Conservation (phyloP, 768 basidiomycete genomes). For the Termitomyces sp. region DNA sequence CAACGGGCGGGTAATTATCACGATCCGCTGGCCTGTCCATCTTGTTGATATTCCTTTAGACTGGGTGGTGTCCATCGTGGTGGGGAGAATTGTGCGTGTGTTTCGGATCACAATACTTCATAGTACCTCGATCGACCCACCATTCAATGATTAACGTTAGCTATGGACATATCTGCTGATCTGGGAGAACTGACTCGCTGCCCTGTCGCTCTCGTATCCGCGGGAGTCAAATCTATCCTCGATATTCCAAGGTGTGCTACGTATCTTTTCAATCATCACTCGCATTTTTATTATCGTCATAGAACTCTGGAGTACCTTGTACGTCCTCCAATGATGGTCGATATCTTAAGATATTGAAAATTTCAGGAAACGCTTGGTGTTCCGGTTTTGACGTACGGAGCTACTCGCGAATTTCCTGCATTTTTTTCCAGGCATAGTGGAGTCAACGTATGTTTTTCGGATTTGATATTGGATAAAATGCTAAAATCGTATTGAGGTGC, state of each 20-base stretch:
- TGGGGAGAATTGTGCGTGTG: slow-evolving; percentile 32
- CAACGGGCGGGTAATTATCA: slow-evolving; percentile 78
- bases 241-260: slow-evolving; percentile 75
- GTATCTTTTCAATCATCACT: neutral
- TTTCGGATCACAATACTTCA: neutral
- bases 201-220: slow-evolving; percentile 87
- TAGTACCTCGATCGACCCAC: neutral
- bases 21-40: neutral
- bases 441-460: slow-evolving; percentile 47
- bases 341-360: neutral
- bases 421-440: slow-evolving; percentile 89
- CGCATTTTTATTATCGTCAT: neutral
- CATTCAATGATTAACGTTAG: slow-evolving; percentile 29
- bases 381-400: slow-evolving; percentile 76
- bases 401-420: slow-evolving; percentile 83
- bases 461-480: neutral
- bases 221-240: slow-evolving; percentile 91
- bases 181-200: slow-evolving; percentile 84
- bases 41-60: slow-evolving; percentile 23
- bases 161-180: slow-evolving; percentile 94
- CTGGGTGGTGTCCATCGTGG: slow-evolving; percentile 80
- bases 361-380: slow-evolving; percentile 91
- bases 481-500: slow-evolving; percentile 44
- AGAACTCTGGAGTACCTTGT: slow-evolving; percentile 82
- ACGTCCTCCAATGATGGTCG: slow-evolving; percentile 12